Base-by-base conservation (phyloP, 441 rosid species). In the Corymbia calophylla region DNA sequence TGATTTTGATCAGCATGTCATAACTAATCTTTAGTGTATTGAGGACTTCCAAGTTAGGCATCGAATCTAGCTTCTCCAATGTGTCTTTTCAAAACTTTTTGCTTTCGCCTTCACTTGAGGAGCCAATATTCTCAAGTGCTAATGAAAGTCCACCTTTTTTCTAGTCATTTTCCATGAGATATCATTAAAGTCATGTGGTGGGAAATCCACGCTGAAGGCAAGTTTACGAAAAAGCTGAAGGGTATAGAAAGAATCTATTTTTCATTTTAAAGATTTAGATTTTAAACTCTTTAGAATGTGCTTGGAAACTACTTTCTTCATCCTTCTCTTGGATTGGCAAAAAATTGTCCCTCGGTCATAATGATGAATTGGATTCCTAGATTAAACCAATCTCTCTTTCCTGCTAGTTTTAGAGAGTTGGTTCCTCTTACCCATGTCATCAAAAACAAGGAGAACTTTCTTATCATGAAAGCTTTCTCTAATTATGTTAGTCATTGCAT, bases 11-110 rank as follows among this genome's bases (percentile, higher is more conserved):
- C 1, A 27, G 0, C 32, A 27, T 29, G 68, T 27, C 68, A 62
- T 62, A 62, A 29, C 68, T 62, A 0, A 27, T 6, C 7, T 6
- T 27, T 27, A 60, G 5, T 60, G 11, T 60, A 5, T 27, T 5
- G 31, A 60, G 1, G 66, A 60, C 66, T 27, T 60, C 66, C 0
- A 1, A 0, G 12, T 58, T 58, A 1, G 64, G 13, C n/a, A 58
- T 1, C 0, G 0, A 58, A 2, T 58, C 12, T 58, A 58, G 25
- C n/a, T 58, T 58, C 0, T 58, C 0, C 7, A 25, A 25, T 1
- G 7, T 58, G n/a, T 0, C 64, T 58, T 8, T 5, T n/a, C 64
- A 58, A 58, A 2, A 25, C 14, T 0, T 23, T 58, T 58, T 58
- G 64, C 64, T 58, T 12, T 58, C 1, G 64, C 15, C 27, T 0